Evolutionary conservation across 345 rosid species (phyloP), one percentile per base, ranked within the genome.

Genomic region (Populus deltoides): DNA sequence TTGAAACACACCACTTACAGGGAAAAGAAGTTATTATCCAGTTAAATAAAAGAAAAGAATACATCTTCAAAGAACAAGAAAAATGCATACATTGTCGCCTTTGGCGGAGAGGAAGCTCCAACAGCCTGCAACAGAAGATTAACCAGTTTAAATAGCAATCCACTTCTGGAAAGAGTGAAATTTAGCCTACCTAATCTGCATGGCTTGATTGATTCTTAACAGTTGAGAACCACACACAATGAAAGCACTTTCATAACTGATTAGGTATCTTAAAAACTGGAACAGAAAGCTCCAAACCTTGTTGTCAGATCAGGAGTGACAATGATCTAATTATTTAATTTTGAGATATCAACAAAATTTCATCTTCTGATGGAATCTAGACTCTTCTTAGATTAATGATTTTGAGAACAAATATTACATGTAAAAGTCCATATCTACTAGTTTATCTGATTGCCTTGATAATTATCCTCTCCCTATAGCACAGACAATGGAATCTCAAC

Each of bases 71-170:
- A 25, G 20, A 47, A 29, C 57, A 49, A 35, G 75, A 65, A 75
- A 41, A 47, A n/a, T 49, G 36, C 74, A 38, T 88, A 92, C 97
- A 86, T 81, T 73, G 86, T 79, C 93, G 85, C 84, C 97, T 90
- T 55, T 87, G 85, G 43, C 90, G 88, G 49, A 94, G 92, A 35
- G 97, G 91, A 77, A 81, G 63, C 78, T 83, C 77, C 87, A 94
- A 78, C 82, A 94, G 81, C 90, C 97, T 92, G 90, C 76, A 72
- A 83, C 49, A 81, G 72, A 73, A 57, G 39, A 71, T 25, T 35
- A 9, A 73, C 77, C 35, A 74, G 67, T 70, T 24, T 57, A 66
- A 35, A 7, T 72, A 43, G 55, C 70, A 47, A 51, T 38, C 49
- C 78, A 17, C 20, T 43, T 43, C 63, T 61, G 12, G 35, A 20